Percentiles rank a stretch among this genome's conserved stretches.
phyloP scores from a whole-genome alignment of 148 eudicot genomes.

The Diospyros kaki region DNA sequence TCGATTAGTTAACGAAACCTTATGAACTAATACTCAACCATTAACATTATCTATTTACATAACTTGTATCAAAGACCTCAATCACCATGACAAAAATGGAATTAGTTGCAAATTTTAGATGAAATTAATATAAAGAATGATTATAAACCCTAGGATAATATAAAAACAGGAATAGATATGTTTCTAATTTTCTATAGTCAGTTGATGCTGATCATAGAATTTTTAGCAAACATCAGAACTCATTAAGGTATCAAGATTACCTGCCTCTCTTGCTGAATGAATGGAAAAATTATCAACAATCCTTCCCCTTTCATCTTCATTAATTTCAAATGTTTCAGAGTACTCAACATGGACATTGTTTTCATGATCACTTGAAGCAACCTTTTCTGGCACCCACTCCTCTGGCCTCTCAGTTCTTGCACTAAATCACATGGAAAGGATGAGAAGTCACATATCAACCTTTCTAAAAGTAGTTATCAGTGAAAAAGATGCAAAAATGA shows the following conservation, averaged over 20 bases:
- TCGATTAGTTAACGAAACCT: no score
- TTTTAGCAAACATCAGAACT: no score
- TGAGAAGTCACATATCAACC: neutral
- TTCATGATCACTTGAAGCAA: conserved; percentile 21
- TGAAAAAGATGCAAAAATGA: neutral
- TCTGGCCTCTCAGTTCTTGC: conserved; percentile 65
- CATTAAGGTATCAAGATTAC: conserved; percentile 21
- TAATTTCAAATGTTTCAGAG: conserved; percentile 32
- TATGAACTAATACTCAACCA: no score
- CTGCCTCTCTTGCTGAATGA: conserved; percentile 50
- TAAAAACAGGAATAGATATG: no score
- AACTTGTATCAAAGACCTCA: no score
- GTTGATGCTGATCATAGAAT: no score
- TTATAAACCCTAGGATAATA: no score
- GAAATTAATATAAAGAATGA: no score
- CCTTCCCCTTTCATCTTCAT: conserved; percentile 26
- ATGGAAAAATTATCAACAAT: conserved; percentile 59
- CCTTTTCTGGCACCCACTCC: conserved; percentile 88
- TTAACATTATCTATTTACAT: no score
- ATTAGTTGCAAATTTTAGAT: no score
- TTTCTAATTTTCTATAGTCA: no score
- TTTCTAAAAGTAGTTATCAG: neutral
- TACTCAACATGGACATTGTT: conserved; percentile 19
- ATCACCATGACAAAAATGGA: no score
- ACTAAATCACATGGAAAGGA: conserved; percentile 29